A percentile compares a stretch with the other conserved stretches of the same genome.
phyloP scores from a whole-genome alignment of 2,329 filamentous ascomycete genomes.

The Fusarium sp. region DNA sequence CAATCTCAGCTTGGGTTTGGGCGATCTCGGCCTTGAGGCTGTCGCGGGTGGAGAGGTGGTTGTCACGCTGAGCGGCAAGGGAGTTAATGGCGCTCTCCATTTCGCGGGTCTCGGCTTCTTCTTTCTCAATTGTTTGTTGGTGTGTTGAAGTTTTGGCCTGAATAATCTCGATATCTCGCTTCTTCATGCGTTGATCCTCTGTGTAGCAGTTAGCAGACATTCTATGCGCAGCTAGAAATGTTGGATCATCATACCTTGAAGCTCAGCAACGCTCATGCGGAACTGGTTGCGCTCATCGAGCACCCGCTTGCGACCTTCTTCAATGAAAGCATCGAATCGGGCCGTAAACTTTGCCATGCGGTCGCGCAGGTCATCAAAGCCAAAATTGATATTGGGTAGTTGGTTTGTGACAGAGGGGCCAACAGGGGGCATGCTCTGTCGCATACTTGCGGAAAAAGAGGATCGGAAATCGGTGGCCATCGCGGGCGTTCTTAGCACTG shows the following conservation, averaged over 20 bases:
- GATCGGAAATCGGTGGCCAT: conserved; percentile 76
- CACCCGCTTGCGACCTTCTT: conserved; percentile 87
- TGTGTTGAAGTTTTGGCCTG: conserved; percentile 77
- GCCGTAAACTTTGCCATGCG: conserved; percentile 94
- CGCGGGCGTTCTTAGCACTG: conserved; percentile 2
- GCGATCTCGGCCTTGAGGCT: conserved; percentile 71
- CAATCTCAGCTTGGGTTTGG: conserved; percentile 77
- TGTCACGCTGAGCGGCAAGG: conserved; percentile 70
- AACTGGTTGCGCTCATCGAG: conserved; percentile 95
- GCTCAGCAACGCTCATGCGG: conserved; percentile 86
- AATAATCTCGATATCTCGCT: conserved; percentile 86
- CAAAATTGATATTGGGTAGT: conserved; percentile 92
- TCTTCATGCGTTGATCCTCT: conserved; percentile 94
- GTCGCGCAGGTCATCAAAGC: conserved; percentile 93
- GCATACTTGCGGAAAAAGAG: conserved; percentile 73
- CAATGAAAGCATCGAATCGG: conserved; percentile 94
- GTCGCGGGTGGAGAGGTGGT: conserved; percentile 68
- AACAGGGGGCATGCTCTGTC: conserved; percentile 68
- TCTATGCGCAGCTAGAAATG: background rate
- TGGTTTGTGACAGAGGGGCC: conserved; percentile 78
- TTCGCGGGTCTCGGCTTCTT: conserved; percentile 80
- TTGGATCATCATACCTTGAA: conserved; percentile 77
- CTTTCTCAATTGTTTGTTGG: conserved; percentile 80
- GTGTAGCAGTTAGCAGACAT: conserved; percentile 5
- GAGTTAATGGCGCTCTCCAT: conserved; percentile 74